Percentiles rank a stretch among this genome's conserved stretches.
phyloP scores from a whole-genome alignment of 2,329 filamentous ascomycete genomes.

The Fusarium pseudocircinatum region DNA sequence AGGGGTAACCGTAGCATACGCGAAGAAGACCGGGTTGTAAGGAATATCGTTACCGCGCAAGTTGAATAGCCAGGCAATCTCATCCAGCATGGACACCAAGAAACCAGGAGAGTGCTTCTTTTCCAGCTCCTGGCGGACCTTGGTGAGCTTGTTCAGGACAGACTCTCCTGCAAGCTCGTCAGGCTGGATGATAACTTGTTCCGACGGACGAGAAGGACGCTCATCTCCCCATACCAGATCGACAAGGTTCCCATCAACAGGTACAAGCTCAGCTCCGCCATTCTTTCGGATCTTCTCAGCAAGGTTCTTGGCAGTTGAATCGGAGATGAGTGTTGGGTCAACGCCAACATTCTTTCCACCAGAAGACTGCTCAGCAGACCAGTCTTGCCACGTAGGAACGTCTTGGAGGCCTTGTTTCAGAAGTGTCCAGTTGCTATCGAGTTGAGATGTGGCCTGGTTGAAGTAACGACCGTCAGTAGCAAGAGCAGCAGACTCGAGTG shows the following conservation, averaged over 20 bases:
- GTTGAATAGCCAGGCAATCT: conserved; percentile 99
- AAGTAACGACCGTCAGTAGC: conserved; percentile 98
- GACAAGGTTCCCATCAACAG: conserved; percentile 85
- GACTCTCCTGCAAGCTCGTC: conserved; percentile 83
- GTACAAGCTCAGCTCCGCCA: conserved; percentile 79
- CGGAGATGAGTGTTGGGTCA: conserved; percentile 87
- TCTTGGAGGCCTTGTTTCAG: conserved; percentile 94
- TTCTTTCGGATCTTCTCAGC: conserved; percentile 87
- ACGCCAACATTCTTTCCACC: conserved; percentile 90
- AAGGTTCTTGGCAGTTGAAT: conserved; percentile 71
- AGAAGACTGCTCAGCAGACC: conserved; percentile 86
- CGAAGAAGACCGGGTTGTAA: conserved; percentile 98
- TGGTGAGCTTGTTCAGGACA: conserved; percentile 82
- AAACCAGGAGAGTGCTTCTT: conserved; percentile 91
- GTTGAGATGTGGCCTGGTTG: conserved; percentile 91
- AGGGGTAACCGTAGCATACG: conserved; percentile 88
- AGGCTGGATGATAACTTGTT: conserved; percentile 77
- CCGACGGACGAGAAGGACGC: conserved; percentile 77
- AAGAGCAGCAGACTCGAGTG: conserved; percentile 84
- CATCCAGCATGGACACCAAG: conserved; percentile 93
- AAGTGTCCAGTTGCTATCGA: conserved; percentile 90
- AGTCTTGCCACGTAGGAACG: conserved; percentile 97
- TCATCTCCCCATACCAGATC: conserved; percentile 86
- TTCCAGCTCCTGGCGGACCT: conserved; percentile 88
- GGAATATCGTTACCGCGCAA: conserved; percentile 93